Evolutionary conservation across 352 stramenopile genomes (phyloP).

Genomic region (Phytophthora cactorum): DNA sequence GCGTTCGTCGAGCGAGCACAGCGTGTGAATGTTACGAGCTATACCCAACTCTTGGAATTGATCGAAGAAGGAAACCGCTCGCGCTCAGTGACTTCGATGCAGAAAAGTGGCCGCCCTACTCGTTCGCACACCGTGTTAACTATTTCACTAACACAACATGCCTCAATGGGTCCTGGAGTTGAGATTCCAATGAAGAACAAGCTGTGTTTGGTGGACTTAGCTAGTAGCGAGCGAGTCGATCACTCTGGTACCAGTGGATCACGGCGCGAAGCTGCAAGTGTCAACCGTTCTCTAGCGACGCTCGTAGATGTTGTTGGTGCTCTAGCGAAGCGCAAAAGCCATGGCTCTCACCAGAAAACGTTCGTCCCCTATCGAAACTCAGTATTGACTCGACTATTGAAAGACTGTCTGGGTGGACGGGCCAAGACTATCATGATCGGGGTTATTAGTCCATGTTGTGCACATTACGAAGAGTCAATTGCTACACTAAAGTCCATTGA

Average conservation of each 20-base stretch:
- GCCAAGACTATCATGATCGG: slow-evolving; percentile 89
- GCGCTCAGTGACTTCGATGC: slow-evolving; percentile 57
- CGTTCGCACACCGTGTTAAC: slow-evolving; percentile 75
- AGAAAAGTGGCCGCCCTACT: slow-evolving; percentile 53
- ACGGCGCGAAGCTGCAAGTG: slow-evolving; percentile 72
- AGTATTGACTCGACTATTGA: slow-evolving; percentile 83
- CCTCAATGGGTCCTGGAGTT: neutral
- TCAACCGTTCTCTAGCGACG: slow-evolving; percentile 87
- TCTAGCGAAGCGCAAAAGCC: slow-evolving; percentile 47
- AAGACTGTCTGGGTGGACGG: slow-evolving; percentile 83
- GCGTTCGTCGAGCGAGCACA: slow-evolving; percentile 70
- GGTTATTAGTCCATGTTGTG: slow-evolving; percentile 82
- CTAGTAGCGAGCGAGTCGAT: slow-evolving; percentile 70
- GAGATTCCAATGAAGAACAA: slow-evolving; percentile 55
- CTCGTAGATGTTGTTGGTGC: slow-evolving; percentile 87
- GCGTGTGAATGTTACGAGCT: slow-evolving; percentile 52
- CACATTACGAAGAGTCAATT: slow-evolving; percentile 89
- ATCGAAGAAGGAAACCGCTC: slow-evolving; percentile 69
- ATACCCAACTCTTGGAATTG: slow-evolving; percentile 57
- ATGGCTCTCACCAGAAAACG: slow-evolving; percentile 26
- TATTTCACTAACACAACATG: slow-evolving; percentile 56
- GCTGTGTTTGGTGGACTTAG: slow-evolving; percentile 77
- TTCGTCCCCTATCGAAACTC: slow-evolving; percentile 92
- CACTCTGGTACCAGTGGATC: slow-evolving; percentile 49
- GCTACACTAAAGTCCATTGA: slow-evolving; percentile 86